Base-by-base conservation (phyloP, 2,329 filamentous ascomycete species). In the Fusarium citri region DNA sequence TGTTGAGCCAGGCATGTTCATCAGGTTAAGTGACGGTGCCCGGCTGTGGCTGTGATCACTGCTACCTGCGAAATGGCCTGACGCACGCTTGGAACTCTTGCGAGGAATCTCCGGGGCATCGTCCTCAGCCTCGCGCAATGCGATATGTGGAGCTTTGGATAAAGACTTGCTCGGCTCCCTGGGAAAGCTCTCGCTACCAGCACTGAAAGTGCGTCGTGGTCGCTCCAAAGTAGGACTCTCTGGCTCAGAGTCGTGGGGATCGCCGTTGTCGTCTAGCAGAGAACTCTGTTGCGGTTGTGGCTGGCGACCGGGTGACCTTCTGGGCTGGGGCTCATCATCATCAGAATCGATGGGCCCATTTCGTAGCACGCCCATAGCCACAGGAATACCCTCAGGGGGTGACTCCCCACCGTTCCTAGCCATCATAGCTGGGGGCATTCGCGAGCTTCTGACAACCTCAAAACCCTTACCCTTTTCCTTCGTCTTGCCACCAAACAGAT, bases 391-490 rank as follows among this genome's bases (percentile, higher is more conserved):
- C 72, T 91, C 87, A 1, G 88, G 88, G 3, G 87, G 93, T 1
- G 89, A 87, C 54, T 92, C 92, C 61, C 91, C 85, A 42, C 87
- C 89, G 80, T 84, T 71, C 83, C 81, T 68, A 86, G 87, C 77
- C 75, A 79, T 76, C 84, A 94, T 92, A 61, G 91, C 90, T 9
- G 92, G 91, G 4, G 94, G 94, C 83, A 96, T 94, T 58, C 94
- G 88, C 10, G 94, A 89, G 77, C 94, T 98, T 75, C 96, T 86
- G 18, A 99, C 95, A 8, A 99, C 96, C 78, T 98, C 96, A 72
- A 99, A 99, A 0, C 96, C 96, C 80, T 98, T 98, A 71, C 91
- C 91, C 80, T 97, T 97, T 71, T 98, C 95, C 77, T 97, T 98
- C 9, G 90, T 94, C 81, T 97, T 97, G 18, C 91, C 92, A 15